Conservation (phyloP, 345 rosid species). For the Eucalyptus guilfoylei region DNA sequence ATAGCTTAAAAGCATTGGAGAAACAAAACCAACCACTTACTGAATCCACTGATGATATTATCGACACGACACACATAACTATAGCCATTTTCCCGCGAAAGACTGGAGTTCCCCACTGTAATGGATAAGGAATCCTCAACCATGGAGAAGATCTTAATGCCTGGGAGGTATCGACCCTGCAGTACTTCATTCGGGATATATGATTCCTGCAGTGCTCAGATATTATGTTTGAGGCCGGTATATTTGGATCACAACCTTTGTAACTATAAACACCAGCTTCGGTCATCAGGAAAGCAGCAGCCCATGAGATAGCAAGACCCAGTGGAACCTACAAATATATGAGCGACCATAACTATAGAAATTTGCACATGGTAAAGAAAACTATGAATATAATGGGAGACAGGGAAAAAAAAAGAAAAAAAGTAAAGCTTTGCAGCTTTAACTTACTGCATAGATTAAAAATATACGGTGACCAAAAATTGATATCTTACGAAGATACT, state of each 20-base stretch:
- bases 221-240: slow-evolving; percentile 70
- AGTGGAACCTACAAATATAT: slow-evolving; percentile 65
- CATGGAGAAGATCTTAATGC: slow-evolving; percentile 83
- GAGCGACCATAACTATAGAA: neutral
- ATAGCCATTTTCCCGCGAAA: slow-evolving; percentile 87
- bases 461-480: slow-evolving; percentile 87
- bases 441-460: slow-evolving; percentile 79
- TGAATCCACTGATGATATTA: slow-evolving; percentile 86
- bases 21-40: slow-evolving; percentile 21
- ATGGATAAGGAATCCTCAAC: slow-evolving; percentile 96
- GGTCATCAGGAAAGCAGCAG: slow-evolving; percentile 79
- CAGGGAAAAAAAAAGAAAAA: neutral
- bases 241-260: slow-evolving; percentile 70
- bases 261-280: slow-evolving; percentile 74
- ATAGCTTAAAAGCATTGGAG: neutral
- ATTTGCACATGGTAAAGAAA: neutral
- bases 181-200: slow-evolving; percentile 67
- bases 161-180: slow-evolving; percentile 82
- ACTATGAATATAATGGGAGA: neutral
- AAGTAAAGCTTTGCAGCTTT: neutral
- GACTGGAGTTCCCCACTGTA: slow-evolving; percentile 97
- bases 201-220: slow-evolving; percentile 86
- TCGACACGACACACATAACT: slow-evolving; percentile 80
- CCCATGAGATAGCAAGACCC: slow-evolving; percentile 95
- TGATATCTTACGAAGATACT: slow-evolving; percentile 95